A percentile compares a stretch with the other conserved stretches of the same genome.
Conservation (phyloP, 2,329 filamentous ascomycete species). For the Arthrobotrys conoides region DNA sequence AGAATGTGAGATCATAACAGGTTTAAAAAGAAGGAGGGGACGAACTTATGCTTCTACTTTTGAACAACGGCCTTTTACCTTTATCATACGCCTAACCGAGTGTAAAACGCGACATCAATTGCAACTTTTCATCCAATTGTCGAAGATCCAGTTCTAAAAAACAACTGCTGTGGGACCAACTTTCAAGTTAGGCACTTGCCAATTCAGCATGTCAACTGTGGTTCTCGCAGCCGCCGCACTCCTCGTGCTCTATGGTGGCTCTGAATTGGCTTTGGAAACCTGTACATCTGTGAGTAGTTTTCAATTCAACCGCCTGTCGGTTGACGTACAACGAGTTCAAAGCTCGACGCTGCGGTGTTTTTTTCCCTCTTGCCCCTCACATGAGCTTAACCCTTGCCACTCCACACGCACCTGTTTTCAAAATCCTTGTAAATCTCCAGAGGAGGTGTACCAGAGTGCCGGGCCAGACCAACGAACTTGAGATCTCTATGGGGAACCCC, state of each 20-base stretch:
- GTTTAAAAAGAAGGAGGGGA: constrained; percentile 29
- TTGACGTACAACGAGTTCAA: constrained; percentile 26
- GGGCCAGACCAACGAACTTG: constrained; percentile 41
- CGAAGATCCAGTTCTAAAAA: not conserved
- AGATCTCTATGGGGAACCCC: constrained; percentile 40
- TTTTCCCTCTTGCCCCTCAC: constrained; percentile 31
- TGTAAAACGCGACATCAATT: not conserved
- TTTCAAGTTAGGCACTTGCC: not conserved
- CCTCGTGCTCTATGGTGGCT: constrained; percentile 32
- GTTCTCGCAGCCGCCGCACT: constrained; percentile 41
- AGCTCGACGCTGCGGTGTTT: constrained; percentile 39
- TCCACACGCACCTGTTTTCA: constrained; percentile 23
- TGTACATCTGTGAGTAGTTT: constrained; percentile 43
- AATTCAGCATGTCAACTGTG: constrained; percentile 47
- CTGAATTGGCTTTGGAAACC: constrained; percentile 30
- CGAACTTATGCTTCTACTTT: not conserved
- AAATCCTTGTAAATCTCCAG: constrained; percentile 47
- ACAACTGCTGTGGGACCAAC: constrained; percentile 30
- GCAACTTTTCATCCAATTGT: too few relatives aligned
- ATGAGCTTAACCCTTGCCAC: constrained; percentile 32
- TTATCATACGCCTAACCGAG: not conserved
- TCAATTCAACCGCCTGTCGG: constrained; percentile 12
- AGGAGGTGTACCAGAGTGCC: constrained; percentile 36
- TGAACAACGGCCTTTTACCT: not conserved
- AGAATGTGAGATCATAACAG: constrained; percentile 2